phyloP scores from a whole-genome alignment of 1,284 basidiomycete genomes.

The Rhodotorula sp. region DNA sequence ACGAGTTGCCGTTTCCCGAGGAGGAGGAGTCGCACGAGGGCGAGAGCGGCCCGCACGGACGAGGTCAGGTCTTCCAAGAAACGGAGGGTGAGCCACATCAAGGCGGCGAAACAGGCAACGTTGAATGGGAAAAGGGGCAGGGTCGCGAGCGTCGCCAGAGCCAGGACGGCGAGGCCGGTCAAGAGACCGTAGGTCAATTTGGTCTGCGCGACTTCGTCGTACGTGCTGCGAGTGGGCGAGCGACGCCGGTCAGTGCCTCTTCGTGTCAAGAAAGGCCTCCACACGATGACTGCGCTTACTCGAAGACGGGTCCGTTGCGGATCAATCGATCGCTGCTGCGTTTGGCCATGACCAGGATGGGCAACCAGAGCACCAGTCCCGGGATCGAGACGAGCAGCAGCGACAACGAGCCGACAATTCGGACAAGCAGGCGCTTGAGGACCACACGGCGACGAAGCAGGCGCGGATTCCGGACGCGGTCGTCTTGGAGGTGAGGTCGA shows the following conservation, averaged over 20 bases:
- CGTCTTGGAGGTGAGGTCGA: constrained; percentile 54
- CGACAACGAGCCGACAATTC: constrained; percentile 63
- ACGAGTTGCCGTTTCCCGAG: constrained; percentile 62
- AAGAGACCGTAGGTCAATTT: constrained; percentile 77
- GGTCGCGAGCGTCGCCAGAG: constrained; percentile 54
- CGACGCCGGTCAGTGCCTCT: neutral
- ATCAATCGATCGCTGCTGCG: constrained; percentile 56
- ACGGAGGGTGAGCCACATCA: constrained; percentile 82
- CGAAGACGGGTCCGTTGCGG: constrained; percentile 37
- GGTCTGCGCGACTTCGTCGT: constrained; percentile 68
- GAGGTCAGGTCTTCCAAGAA: constrained; percentile 81
- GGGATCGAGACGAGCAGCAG: constrained; percentile 71
- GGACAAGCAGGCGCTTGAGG: constrained; percentile 62
- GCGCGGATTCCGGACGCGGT: constrained; percentile 64
- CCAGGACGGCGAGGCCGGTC: constrained; percentile 59
- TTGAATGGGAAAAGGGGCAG: constrained; percentile 22
- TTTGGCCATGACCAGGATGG: constrained; percentile 67
- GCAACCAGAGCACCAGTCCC: constrained; percentile 76
- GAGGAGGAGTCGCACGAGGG: constrained; percentile 63
- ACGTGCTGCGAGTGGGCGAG: constrained; percentile 19
- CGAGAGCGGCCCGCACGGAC: constrained; percentile 66
- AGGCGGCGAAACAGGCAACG: constrained; percentile 50
- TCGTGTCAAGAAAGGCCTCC: neutral
- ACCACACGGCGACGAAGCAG: constrained; percentile 59
- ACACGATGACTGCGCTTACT: constrained; percentile 17